Conservation (phyloP, 2,329 filamentous ascomycete genomes). For the Hypoxylon sp. region DNA sequence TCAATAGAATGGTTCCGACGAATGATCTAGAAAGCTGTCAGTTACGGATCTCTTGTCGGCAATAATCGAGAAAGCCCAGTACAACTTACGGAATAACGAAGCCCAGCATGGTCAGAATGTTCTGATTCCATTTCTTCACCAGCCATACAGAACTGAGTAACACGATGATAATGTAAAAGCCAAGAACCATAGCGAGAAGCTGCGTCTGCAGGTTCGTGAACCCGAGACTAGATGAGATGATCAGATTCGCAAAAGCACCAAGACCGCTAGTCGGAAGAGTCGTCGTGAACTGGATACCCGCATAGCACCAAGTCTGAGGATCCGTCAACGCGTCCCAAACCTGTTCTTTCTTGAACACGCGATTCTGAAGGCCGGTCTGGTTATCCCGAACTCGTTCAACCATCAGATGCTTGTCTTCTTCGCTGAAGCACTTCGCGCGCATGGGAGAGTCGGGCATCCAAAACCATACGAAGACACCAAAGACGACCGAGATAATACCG, state of each 20-base stretch:
- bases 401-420: conserved; percentile 74
- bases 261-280: conserved; percentile 79
- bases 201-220: conserved; percentile 77
- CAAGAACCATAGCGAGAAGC: conserved; percentile 79
- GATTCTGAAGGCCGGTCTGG: conserved; percentile 71
- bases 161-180: conserved; percentile 78
- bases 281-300: conserved; percentile 74
- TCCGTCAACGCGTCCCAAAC: conserved; percentile 67
- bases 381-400: conserved; percentile 70
- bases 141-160: conserved; percentile 74
- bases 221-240: conserved; percentile 73
- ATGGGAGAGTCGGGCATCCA: conserved; percentile 78
- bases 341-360: conserved; percentile 60
- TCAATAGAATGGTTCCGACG: conserved; percentile 77
- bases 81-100: conserved; percentile 72
- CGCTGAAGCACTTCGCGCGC: conserved; percentile 75
- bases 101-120: conserved; percentile 72
- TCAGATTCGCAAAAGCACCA: conserved; percentile 79
- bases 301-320: conserved; percentile 74
- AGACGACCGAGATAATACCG: conserved; percentile 71
- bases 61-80: background rate
- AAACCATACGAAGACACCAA: conserved; percentile 71
- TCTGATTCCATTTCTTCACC: conserved; percentile 76
- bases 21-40: conserved; percentile 64
- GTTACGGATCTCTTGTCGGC: background rate